phyloP scores from a whole-genome alignment of 257 asterid genomes.

The Petunia axillaris region DNA sequence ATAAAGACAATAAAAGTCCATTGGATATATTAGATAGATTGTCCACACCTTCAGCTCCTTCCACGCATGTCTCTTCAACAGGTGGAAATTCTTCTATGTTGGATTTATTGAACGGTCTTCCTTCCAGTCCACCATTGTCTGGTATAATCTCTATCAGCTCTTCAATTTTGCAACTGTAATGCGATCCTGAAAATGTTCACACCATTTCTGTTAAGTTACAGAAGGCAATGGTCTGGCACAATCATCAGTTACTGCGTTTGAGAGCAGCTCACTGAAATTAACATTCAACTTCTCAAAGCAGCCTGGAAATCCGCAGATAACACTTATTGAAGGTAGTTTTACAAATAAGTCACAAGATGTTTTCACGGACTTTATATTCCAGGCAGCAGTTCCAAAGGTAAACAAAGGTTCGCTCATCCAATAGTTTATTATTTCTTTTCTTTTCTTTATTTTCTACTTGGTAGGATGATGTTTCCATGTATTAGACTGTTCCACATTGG shows the following conservation, averaged over 20 bases:
- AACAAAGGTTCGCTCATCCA: not conserved
- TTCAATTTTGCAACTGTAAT: slow-evolving; percentile 24
- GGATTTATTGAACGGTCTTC: slow-evolving; percentile 83
- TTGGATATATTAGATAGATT: slow-evolving; percentile 55
- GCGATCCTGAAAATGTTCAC: slow-evolving; percentile 26
- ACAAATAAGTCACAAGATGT: slow-evolving; percentile 67
- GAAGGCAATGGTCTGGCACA: slow-evolving; percentile 65
- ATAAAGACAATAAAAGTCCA: slow-evolving; percentile 55
- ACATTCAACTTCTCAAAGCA: slow-evolving; percentile 80
- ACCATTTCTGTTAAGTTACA: slow-evolving; percentile 42
- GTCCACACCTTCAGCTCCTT: slow-evolving; percentile 56
- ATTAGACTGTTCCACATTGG: not conserved
- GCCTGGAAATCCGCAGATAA: slow-evolving; percentile 69
- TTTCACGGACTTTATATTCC: slow-evolving; percentile 80
- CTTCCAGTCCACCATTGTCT: slow-evolving; percentile 55
- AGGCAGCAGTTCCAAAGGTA: slow-evolving; percentile 99
- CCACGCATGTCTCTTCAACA: slow-evolving; percentile 49
- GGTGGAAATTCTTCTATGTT: slow-evolving; percentile 70
- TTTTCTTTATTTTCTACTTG: slow-evolving; percentile 13
- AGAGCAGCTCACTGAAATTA: slow-evolving; percentile 73
- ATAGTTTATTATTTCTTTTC: not conserved
- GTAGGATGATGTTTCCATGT: not conserved
- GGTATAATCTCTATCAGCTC: slow-evolving; percentile 49
- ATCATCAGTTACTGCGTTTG: slow-evolving; percentile 80
- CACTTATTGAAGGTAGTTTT: slow-evolving; percentile 80